These are phyloP conservation scores for Pyrus pyrifolia DNA, from an alignment of 306 rosid genomes.

Conservation along the genomic window DNA sequence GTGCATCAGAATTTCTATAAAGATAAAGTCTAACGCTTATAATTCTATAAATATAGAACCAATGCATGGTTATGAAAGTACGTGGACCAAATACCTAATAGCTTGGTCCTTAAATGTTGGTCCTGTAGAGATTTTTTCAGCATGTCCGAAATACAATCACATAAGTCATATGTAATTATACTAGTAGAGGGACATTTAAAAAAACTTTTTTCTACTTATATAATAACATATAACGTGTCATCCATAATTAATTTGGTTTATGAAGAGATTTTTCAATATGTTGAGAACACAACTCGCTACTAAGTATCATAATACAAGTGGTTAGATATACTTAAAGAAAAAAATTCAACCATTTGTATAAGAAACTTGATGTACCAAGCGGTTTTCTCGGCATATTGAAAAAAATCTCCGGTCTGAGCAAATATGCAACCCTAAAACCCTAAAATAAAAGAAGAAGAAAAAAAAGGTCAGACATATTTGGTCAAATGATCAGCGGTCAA, in stretches of 20 bases:
- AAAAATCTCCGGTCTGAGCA: background rate
- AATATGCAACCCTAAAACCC: background rate
- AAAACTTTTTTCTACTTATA: too few species aligned
- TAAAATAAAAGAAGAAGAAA: background rate
- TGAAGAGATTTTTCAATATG: too few species aligned
- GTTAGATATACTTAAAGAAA: too few species aligned
- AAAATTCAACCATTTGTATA: too few species aligned
- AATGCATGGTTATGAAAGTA: background rate
- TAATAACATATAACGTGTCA: too few species aligned
- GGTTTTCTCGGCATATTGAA: fast-evolving
- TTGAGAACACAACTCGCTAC: too few species aligned
- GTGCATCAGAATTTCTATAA: background rate
- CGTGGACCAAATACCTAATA: background rate
- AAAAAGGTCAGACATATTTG: background rate
- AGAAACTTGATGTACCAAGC: too few species aligned
- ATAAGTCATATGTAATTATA: too few species aligned
- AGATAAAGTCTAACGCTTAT: background rate
- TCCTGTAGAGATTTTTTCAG: background rate
- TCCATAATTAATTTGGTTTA: too few species aligned
- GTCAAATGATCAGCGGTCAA: constrained; percentile 25
- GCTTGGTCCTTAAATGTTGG: background rate
- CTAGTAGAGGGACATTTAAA: too few species aligned
- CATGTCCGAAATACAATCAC: too few species aligned
- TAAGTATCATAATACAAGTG: too few species aligned
- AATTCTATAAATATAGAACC: background rate